These are phyloP conservation scores for Pyrenophora teres DNA, from an alignment of 2,329 filamentous ascomycete species.

Conservation along the genomic window DNA sequence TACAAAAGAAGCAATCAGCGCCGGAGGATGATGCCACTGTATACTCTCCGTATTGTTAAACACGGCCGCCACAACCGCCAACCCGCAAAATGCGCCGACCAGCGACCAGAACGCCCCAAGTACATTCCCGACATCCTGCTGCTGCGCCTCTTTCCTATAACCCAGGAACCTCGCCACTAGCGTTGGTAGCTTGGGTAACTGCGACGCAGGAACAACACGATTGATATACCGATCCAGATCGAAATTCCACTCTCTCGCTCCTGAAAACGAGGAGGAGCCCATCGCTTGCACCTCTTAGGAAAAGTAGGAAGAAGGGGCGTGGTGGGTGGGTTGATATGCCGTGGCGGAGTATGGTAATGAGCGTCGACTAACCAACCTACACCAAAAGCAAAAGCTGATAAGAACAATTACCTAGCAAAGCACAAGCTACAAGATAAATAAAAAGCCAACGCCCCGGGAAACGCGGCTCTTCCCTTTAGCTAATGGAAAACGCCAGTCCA, in stretches of 20 bases:
- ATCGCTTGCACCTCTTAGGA: conserved; percentile 1
- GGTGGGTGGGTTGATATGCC: no score
- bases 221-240: conserved; percentile 80
- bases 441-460: no score
- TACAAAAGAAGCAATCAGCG: conserved; percentile 52
- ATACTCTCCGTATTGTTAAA: conserved; percentile 49
- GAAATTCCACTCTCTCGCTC: conserved; percentile 56
- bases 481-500: no score
- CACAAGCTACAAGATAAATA: no score
- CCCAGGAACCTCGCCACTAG: conserved; percentile 69
- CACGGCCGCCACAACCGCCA: conserved; percentile 50
- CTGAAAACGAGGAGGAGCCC: not conserved
- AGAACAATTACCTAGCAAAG: no score
- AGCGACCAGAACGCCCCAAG: conserved; percentile 51
- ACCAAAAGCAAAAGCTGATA: no score
- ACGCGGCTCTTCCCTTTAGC: no score
- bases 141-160: conserved; percentile 44
- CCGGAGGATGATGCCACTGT: conserved; percentile 47
- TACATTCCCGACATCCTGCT: conserved; percentile 48
- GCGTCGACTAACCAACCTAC: no score
- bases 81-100: conserved; percentile 51
- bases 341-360: no score
- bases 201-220: conserved; percentile 68
- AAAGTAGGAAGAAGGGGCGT: conserved; percentile 1
- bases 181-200: conserved; percentile 66